A percentile compares a stretch with the other conserved stretches of the same genome.
Evolutionary conservation across 2,329 filamentous ascomycete genomes (phyloP).

Genomic region (Penicillium sp.): DNA sequence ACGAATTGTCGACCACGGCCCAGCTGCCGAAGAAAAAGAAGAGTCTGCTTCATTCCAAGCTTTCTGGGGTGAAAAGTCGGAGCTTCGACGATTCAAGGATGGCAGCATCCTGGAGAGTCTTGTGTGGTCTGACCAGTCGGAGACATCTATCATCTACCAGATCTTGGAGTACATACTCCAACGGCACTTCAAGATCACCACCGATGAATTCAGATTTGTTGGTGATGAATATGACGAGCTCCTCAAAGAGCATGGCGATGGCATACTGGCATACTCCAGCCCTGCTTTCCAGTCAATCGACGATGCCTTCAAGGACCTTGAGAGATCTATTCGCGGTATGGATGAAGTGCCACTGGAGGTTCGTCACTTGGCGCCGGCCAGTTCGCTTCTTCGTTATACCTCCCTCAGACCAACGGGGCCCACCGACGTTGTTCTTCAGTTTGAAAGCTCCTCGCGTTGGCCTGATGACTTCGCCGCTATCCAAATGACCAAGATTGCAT

Average conservation of each 20-base stretch:
- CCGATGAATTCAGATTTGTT: conserved; percentile 54
- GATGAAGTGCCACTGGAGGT: conserved; percentile 86
- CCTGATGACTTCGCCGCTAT: conserved; percentile 88
- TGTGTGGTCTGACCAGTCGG: conserved; percentile 71
- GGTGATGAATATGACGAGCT: conserved; percentile 52
- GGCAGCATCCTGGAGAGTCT: conserved; percentile 91
- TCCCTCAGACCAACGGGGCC: conserved; percentile 51
- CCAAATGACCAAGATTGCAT: conserved; percentile 90
- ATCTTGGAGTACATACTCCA: conserved; percentile 71
- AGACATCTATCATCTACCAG: conserved; percentile 69
- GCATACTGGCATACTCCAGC: conserved; percentile 45
- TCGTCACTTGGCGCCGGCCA: conserved; percentile 72
- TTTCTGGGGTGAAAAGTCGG: conserved; percentile 94
- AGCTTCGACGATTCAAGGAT: conserved; percentile 91
- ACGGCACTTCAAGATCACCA: conserved; percentile 64
- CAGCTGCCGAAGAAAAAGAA: conserved; percentile 78
- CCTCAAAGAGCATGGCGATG: conserved; percentile 33
- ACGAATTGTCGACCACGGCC: conserved; percentile 83
- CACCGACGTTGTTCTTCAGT: conserved; percentile 80
- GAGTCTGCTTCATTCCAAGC: conserved; percentile 77
- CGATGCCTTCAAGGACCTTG: conserved; percentile 69
- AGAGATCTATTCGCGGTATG: conserved; percentile 72
- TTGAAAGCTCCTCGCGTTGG: conserved; percentile 91
- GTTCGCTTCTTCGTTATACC: conserved; percentile 71
- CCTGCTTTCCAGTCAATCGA: conserved; percentile 65